Conservation (phyloP, 345 rosid species). For the Salix purpurea region DNA sequence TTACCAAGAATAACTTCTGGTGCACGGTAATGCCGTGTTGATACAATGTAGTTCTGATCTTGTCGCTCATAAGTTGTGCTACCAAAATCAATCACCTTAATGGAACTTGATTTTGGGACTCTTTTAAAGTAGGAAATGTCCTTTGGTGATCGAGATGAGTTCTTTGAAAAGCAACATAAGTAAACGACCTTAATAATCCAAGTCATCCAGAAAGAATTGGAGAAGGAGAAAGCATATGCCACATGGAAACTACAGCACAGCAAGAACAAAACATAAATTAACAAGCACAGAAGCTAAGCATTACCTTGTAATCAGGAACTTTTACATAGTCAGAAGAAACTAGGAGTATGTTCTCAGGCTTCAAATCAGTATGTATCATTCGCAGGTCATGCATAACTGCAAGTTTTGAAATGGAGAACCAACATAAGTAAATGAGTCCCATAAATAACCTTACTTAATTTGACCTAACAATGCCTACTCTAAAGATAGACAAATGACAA, state of each 20-base stretch:
- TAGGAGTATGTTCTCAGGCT: slow-evolving; percentile 80
- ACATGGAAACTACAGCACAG: neutral
- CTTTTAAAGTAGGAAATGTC: slow-evolving; percentile 56
- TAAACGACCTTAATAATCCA: neutral
- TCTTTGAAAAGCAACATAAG: slow-evolving; percentile 32
- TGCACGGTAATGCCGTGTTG: slow-evolving; percentile 32
- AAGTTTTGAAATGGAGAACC: slow-evolving; percentile 3
- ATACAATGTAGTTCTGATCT: slow-evolving; percentile 27
- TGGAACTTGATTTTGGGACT: slow-evolving; percentile 53
- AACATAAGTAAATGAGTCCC: slow-evolving; percentile 15
- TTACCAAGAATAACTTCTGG: slow-evolving; percentile 82
- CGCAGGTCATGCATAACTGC: slow-evolving; percentile 91
- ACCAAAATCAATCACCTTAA: slow-evolving; percentile 34
- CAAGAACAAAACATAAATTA: neutral
- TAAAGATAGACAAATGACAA: neutral
- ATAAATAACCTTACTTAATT: neutral
- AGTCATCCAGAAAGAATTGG: neutral
- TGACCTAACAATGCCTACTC: slow-evolving; percentile 13
- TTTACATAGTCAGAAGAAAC: slow-evolving; percentile 72
- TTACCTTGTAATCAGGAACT: slow-evolving; percentile 75
- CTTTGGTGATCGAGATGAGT: slow-evolving; percentile 50
- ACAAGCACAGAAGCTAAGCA: neutral
- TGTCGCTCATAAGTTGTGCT: slow-evolving; percentile 30
- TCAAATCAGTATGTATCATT: slow-evolving; percentile 80
- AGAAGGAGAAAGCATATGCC: neutral